Conservation (phyloP, 495 filamentous ascomycete genomes). For the Endocarpon pusillum region DNA sequence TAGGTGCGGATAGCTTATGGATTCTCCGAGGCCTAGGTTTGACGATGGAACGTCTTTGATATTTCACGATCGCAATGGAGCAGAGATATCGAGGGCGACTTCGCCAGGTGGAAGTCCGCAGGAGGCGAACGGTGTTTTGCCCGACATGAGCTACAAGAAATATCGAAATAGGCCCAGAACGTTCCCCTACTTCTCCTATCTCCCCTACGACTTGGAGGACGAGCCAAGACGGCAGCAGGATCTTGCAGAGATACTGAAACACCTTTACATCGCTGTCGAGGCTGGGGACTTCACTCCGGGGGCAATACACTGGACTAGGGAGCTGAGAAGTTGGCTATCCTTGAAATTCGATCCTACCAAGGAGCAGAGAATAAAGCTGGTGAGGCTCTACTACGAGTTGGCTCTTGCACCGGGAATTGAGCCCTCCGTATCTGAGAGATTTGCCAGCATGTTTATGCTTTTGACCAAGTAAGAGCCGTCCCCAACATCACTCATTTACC, state of each 20-base stretch:
- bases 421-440: conserved; percentile 62
- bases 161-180: conserved; percentile 71
- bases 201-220: conserved; percentile 76
- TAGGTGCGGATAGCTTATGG: no score
- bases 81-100: conserved; percentile 43
- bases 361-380: conserved; percentile 63
- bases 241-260: conserved; percentile 69
- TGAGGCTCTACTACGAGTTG: conserved; percentile 87
- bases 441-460: conserved; percentile 89
- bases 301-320: conserved; percentile 91
- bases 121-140: conserved; percentile 30
- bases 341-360: conserved; percentile 92
- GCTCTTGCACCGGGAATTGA: conserved; percentile 83
- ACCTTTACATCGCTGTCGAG: conserved; percentile 79
- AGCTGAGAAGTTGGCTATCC: conserved; percentile 84
- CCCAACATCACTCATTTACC: background rate
- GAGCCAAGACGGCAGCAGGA: conserved; percentile 53
- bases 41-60: conserved; percentile 9
- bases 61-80: conserved; percentile 26
- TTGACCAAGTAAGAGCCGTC: conserved; percentile 58
- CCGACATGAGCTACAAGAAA: conserved; percentile 24
- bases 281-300: conserved; percentile 89
- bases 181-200: conserved; percentile 74
- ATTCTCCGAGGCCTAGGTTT: conserved; percentile 6
- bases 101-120: conserved; percentile 47